Evolutionary conservation across 768 basidiomycete genomes (phyloP), one percentile per base, ranked within the genome.

Genomic region (Suillus subluteus): DNA sequence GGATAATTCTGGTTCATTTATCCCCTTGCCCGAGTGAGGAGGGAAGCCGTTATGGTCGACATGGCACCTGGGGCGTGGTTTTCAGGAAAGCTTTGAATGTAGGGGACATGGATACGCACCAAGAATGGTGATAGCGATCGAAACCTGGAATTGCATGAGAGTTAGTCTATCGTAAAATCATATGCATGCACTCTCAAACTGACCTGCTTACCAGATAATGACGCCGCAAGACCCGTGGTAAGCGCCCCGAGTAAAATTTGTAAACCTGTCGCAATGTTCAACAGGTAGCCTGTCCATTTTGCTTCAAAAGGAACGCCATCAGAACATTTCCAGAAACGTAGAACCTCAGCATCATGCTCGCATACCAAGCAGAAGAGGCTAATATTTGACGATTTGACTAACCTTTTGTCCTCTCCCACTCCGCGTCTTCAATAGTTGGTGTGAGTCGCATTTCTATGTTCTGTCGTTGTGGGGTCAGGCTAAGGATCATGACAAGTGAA

Each of bases 1-100:
- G 0, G 89, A 90, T n/a, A 83, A 61, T 68, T 92, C 89, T 2
- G 91, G 91, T 69, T 92, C 91, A 46, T 85, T 85, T 0, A 87
- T 12, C 90, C 89, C 32, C 90, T 85, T 37, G 85, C 82, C 15
- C 88, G 86, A 4, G 91, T 91, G 26, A 93, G 81, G 74, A 89
- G 92, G 2, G 90, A 88, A 21, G 91, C 90, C 16, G 88, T 83
- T 23, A 92, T 35, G 0, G 91, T 93, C 6, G 90, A 76, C 13
- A 89, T 65, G 21, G 86, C 91, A 46, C 91, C 89, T 87, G 30
- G 0, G 58, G 18, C 12, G 26, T 23, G 6, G 44, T 40, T 18
- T 26, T 70, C 16, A 61, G 23, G 11, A 59, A 64, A 55, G 7
- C 2, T 12, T 40, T 23, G 61, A 54, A 18, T 50, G 32, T 30